phyloP scores from a whole-genome alignment of 1,284 basidiomycete species.

The Ganoderma meredithae region DNA sequence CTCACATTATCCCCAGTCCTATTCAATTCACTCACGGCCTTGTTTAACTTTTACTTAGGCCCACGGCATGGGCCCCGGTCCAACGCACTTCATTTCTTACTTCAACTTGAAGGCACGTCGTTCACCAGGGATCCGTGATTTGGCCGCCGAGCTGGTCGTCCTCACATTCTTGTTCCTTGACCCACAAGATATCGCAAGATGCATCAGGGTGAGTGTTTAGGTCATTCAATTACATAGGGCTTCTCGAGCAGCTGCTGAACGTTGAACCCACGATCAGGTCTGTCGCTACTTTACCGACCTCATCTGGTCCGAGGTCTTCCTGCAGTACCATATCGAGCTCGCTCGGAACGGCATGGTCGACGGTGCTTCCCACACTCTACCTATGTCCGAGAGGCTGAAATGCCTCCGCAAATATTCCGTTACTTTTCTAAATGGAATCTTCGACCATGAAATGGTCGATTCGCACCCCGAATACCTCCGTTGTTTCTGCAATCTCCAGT shows the following conservation, averaged over 20 bases:
- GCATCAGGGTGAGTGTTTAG: neutral
- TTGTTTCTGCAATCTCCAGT: neutral
- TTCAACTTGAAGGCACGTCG: neutral
- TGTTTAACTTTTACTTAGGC: too few species aligned
- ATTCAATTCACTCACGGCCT: too few species aligned
- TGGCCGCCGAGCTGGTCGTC: neutral
- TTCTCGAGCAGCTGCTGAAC: too few species aligned
- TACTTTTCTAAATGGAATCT: neutral
- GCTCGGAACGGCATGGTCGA: neutral
- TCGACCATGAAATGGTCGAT: neutral
- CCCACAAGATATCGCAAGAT: neutral
- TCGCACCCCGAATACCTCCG: neutral
- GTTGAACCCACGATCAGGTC: neutral
- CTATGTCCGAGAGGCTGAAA: neutral
- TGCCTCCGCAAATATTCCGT: neutral
- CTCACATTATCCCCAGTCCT: too few species aligned
- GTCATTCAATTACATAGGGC: too few species aligned
- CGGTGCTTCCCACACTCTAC: neutral
- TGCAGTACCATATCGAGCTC: neutral
- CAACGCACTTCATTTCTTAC: too few species aligned
- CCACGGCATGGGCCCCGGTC: too few species aligned
- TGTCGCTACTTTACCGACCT: neutral
- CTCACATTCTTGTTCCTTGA: neutral
- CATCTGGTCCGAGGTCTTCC: neutral
- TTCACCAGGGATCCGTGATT: neutral